Percentiles rank a stretch among this genome's conserved stretches.
Conservation (phyloP, 352 stramenopile species). For the Phytopythium boreale region DNA sequence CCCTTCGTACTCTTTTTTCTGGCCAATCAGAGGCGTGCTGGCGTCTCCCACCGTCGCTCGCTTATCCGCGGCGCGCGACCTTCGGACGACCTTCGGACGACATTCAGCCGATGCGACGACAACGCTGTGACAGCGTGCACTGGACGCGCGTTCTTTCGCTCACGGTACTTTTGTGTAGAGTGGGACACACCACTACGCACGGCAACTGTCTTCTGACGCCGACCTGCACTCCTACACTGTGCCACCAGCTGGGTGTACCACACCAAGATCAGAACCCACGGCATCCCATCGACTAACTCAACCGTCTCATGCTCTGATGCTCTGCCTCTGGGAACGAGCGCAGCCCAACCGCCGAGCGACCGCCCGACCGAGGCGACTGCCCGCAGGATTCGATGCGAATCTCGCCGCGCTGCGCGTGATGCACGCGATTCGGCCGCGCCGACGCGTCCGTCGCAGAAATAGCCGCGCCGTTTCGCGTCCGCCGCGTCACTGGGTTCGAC, state of each 20-base stretch:
- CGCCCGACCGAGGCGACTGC: no score
- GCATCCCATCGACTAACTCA: no score
- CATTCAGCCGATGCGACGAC: background rate
- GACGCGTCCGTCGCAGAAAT: background rate
- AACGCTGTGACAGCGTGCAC: no score
- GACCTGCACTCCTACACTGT: background rate
- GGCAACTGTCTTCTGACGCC: background rate
- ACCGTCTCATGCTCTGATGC: no score
- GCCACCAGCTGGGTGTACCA: background rate
- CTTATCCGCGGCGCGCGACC: conserved; percentile 1
- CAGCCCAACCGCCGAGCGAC: background rate
- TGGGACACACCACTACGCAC: no score
- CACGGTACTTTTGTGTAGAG: no score
- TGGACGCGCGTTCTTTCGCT: no score
- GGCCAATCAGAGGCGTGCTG: conserved; percentile 1
- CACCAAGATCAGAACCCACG: background rate
- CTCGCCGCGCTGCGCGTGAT: background rate
- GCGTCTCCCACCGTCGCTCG: background rate
- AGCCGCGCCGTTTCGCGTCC: conserved; percentile 1
- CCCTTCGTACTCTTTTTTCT: background rate
- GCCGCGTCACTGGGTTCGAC: background rate
- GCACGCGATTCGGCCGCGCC: background rate
- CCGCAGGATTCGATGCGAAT: background rate
- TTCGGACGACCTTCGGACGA: conserved; percentile 6
- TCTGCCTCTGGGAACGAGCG: no score